Evolutionary conservation across 202 grass and related monocot genomes (phyloP), one percentile per base, ranked within the genome.

Genomic region (Hordeum pubiflorum): DNA sequence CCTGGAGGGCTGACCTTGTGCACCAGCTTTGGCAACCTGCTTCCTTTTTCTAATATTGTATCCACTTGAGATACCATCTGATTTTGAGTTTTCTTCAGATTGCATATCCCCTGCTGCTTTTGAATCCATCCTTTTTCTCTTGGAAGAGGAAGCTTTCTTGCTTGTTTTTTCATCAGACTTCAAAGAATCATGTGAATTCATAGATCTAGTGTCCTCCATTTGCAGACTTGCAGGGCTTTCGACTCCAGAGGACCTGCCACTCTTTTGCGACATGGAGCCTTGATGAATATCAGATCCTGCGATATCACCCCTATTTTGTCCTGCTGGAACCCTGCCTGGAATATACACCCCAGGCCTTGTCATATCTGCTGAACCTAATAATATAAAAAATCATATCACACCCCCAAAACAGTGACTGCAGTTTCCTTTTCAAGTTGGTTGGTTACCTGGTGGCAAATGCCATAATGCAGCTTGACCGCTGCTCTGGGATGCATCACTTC

Each of bases 81-180:
- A 87, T 71, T 89, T 86, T 57, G 89, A 91, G 69, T 93, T 89
- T 24, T 89, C 89, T 74, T 95, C 90, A 74, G 86, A 88, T 89
- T 79, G 74, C 59, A 91, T 44, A 62, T 95, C 87, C 46, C 76
- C 83, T 71, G 86, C 10, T 78, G 74, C 78, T 90, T 91, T 96
- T 69, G 87, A 70, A 77, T 93, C 89, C 85, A 88, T 80, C 76
- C 87, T 96, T 89, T 98, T 98, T 85, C 97, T 87, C 85, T 96
- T 99, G 15, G 87, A 87, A 50, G 80, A 76, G 29, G 89, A 78
- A 56, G 89, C 90, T 73, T 92, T 91, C 81, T 93, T 96, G 58
- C 83, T 93, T 84, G 83, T 89, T 81, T 93, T 90, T 79, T 90
- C 90, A 86, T 98, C 97, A 0, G 91, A 93, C 89, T 90, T 99